Evolutionary conservation across 257 asterid genomes (phyloP).

Genomic region (Avicennia marina): DNA sequence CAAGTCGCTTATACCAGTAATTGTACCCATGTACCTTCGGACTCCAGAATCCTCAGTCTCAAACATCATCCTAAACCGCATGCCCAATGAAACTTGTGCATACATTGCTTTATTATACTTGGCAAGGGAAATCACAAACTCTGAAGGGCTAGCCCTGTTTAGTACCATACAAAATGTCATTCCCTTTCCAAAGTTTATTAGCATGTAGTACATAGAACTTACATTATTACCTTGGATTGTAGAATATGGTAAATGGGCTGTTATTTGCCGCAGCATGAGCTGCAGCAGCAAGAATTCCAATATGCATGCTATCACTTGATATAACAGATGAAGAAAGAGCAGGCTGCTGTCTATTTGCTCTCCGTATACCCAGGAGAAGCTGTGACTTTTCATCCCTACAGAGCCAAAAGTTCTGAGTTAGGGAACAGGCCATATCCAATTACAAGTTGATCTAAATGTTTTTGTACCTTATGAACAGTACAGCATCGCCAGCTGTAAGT

Average conservation of each 20-base stretch:
- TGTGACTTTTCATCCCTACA: constrained; percentile 90
- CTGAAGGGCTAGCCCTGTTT: constrained; percentile 91
- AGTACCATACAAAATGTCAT: background rate
- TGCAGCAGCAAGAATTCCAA: constrained; percentile 97
- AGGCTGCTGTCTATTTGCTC: constrained; percentile 81
- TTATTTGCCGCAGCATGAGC: constrained; percentile 97
- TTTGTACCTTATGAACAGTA: constrained; percentile 78
- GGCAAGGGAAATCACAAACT: constrained; percentile 91
- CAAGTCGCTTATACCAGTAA: constrained; percentile 70
- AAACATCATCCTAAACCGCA: constrained; percentile 98
- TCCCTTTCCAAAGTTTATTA: background rate
- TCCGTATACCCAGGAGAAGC: constrained; percentile 72
- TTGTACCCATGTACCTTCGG: constrained; percentile 94
- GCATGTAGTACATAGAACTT: background rate
- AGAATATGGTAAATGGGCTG: constrained; percentile 87
- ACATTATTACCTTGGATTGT: constrained; percentile 69
- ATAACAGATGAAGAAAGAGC: constrained; percentile 87
- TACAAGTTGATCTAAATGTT: background rate
- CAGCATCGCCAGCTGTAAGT: constrained; percentile 89
- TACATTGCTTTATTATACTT: constrained; percentile 88
- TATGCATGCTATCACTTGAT: constrained; percentile 97
- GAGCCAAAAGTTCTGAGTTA: constrained; percentile 15
- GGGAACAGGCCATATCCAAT: constrained; percentile 4
- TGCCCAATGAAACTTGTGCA: constrained; percentile 79
- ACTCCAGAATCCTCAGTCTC: constrained; percentile 96